These are phyloP conservation scores for Graphiopsis chlorocephala DNA, from an alignment of 2,329 filamentous ascomycete genomes.

Conservation along the genomic window DNA sequence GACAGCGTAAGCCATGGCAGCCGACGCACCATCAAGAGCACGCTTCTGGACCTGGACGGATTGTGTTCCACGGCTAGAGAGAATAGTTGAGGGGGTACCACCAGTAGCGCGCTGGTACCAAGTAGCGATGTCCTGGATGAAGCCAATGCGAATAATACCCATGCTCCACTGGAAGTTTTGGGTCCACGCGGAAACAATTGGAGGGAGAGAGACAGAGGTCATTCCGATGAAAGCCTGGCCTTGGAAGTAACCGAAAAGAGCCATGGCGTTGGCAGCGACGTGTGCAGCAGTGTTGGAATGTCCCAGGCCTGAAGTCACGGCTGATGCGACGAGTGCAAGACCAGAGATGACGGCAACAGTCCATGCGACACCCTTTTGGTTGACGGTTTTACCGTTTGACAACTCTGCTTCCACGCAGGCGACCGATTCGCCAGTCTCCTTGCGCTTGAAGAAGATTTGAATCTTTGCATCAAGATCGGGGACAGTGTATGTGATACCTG, in stretches of 20 bases:
- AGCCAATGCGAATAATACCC: constrained; percentile 86
- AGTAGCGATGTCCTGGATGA: constrained; percentile 83
- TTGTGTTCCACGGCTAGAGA: constrained; percentile 69
- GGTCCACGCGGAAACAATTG: constrained; percentile 88
- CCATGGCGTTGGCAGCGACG: constrained; percentile 87
- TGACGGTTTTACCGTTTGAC: constrained; percentile 89
- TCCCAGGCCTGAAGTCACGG: constrained; percentile 82
- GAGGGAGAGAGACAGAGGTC: constrained; percentile 75
- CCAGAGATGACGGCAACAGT: constrained; percentile 83
- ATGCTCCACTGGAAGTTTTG: constrained; percentile 99
- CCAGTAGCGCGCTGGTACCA: constrained; percentile 96
- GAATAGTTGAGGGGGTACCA: constrained; percentile 74
- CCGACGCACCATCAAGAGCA: constrained; percentile 45
- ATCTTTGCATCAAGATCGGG: constrained; percentile 89
- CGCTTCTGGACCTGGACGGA: constrained; percentile 83
- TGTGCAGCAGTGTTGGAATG: constrained; percentile 94
- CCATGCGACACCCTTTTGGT: constrained; percentile 87
- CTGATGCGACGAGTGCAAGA: constrained; percentile 77
- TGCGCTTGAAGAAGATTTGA: constrained; percentile 74
- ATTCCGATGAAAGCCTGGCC: constrained; percentile 88
- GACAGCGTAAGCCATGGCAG: constrained; percentile 55
- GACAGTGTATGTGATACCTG: constrained; percentile 77
- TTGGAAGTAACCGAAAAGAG: constrained; percentile 94
- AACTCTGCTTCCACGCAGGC: constrained; percentile 85
- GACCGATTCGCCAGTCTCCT: constrained; percentile 60